Evolutionary conservation across 148 eudicot genomes (phyloP).

Genomic region (Cornus controversa): DNA sequence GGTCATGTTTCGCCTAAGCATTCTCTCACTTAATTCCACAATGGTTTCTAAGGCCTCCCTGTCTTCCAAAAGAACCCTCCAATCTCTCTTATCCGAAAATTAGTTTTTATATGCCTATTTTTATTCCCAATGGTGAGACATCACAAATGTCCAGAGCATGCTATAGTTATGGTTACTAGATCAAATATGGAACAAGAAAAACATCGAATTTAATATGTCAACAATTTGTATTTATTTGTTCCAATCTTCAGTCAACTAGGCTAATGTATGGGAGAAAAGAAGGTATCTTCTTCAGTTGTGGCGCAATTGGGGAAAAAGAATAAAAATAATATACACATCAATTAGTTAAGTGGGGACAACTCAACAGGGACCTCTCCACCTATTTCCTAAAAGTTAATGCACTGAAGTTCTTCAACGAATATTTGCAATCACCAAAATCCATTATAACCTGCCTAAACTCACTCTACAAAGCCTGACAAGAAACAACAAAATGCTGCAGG

Average conservation of each 20-base stretch:
- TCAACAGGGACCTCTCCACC: too few species aligned
- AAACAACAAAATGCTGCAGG: background rate
- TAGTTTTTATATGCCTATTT: background rate
- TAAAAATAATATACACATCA: too few species aligned
- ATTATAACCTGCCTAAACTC: background rate
- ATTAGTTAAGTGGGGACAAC: too few species aligned
- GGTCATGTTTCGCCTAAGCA: background rate
- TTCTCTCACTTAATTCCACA: background rate
- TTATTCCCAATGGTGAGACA: background rate
- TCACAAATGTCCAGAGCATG: background rate
- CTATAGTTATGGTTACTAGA: background rate
- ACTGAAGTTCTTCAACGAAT: background rate
- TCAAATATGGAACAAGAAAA: background rate
- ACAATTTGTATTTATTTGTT: too few species aligned
- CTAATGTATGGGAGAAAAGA: background rate
- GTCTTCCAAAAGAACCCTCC: background rate
- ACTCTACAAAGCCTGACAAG: background rate
- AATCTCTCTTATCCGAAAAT: background rate
- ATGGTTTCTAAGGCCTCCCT: background rate
- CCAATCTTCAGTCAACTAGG: background rate
- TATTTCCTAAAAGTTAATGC: background rate
- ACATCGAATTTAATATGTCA: too few species aligned
- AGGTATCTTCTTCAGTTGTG: background rate
- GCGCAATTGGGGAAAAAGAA: too few species aligned
- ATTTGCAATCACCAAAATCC: background rate